Base-by-base conservation (phyloP, 208 protist genomes). In the Trypanosoma scelopori region DNA sequence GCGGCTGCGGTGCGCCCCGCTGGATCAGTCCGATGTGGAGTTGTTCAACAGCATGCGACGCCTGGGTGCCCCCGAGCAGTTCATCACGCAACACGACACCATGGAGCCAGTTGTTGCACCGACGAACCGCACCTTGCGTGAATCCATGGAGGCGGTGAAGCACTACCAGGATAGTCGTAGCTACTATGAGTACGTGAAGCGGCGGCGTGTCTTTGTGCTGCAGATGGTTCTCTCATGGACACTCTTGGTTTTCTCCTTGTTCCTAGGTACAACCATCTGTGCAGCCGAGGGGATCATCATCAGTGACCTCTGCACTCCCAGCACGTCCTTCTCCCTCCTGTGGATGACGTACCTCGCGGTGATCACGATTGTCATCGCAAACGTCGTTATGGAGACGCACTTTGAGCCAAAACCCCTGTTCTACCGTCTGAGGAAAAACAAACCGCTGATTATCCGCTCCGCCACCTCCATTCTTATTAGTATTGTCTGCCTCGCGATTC, bases 321-420 rank as follows among this genome's bases (percentile, higher is more conserved):
- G 27, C 18, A 76, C 58, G 11, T 59, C 77, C 18, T 91, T 94
- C 53, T 62, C 41, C 22, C 49, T 91, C 12, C 55, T 94, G 30
- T 94, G 82, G 80, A 45, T 89, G 7, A 76, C 79, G 18, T 94
- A 91, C 65, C 35, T 76, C 11, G 82, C 55, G 30, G 79, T 91
- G 43, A 65, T 79, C 5, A 71, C 75, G 32, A 84, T 85, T 32
- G 79, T 94, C 47, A 75, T 91, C 13, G 74, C 88, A 0, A 94
- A 94, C 50, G 75, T 90, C 15, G 81, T 90, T 12, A 91, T 94
- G 81, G 75, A 82, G 58, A 61, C 85, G 7, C 88, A 94, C 64
- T 94, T 94, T 63, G 88, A 91, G 46, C 88, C 88, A 0, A 74
- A 83, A 41, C 84, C 84, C 37, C 72, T 91, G 46, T 47, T 90